Evolutionary conservation across 139 green algal species (phyloP).

Genomic region (Coelastrella sp.): DNA sequence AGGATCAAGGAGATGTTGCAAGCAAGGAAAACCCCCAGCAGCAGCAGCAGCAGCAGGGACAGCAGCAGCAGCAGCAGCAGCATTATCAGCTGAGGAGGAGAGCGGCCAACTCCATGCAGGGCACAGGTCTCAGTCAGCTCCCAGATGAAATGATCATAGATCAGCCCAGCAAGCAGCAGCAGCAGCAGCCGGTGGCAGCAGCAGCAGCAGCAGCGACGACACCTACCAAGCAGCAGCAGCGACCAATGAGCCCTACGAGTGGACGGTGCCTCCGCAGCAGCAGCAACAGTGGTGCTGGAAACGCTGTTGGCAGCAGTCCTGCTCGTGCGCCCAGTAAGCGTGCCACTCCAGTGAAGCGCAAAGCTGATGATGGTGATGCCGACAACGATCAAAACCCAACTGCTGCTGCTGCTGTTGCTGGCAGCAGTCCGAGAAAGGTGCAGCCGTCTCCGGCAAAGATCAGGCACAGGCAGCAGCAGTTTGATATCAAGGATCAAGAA

Average conservation of each 20-base stretch:
- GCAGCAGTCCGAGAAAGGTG: neutral
- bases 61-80: neutral
- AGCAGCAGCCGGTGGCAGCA: neutral
- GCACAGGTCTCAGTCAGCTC: neutral
- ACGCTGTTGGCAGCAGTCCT: neutral
- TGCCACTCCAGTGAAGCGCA: conserved; percentile 30
- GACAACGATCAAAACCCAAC: neutral
- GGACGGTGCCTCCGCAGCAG: neutral
- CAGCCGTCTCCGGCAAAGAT: conserved; percentile 35
- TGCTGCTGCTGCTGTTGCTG: neutral
- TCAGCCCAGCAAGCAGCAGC: neutral
- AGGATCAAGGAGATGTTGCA: neutral
- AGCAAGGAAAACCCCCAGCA: neutral
- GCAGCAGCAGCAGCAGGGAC: neutral
- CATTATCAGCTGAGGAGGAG: conserved; percentile 2
- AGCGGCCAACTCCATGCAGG: neutral
- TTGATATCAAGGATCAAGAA: neutral
- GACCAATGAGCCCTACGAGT: neutral
- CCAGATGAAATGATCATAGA: neutral
- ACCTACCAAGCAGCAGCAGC: neutral
- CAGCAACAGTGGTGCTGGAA: neutral
- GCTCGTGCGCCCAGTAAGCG: neutral
- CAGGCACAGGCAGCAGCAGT: neutral
- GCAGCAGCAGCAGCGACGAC: neutral
- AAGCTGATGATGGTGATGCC: neutral